Evolutionary conservation across 768 basidiomycete genomes (phyloP).

Genomic region (Lactarius sanguifluus): DNA sequence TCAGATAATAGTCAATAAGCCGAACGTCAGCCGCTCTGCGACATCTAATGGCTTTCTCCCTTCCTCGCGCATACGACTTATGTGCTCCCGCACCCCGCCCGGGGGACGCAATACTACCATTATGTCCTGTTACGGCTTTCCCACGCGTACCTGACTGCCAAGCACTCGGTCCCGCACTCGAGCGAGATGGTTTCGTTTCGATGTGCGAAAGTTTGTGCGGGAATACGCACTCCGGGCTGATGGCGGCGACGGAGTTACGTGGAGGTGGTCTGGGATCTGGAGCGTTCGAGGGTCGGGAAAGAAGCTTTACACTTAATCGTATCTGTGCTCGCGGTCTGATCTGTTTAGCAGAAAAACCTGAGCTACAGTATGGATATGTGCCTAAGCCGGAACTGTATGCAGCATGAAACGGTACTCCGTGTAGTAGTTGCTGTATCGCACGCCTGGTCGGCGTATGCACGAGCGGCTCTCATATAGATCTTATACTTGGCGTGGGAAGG

Average conservation of each 20-base stretch:
- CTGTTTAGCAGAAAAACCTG: constrained; percentile 41
- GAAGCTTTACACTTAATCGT: constrained; percentile 38
- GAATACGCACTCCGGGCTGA: constrained; percentile 51
- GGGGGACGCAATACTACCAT: too few relatives aligned
- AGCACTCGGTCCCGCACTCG: constrained; percentile 33
- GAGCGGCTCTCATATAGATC: too few relatives aligned
- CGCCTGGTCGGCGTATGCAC: too few relatives aligned
- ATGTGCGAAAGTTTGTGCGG: constrained; percentile 61
- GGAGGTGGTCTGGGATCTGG: constrained; percentile 52
- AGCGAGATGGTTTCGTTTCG: constrained; percentile 66
- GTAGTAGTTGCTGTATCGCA: background rate
- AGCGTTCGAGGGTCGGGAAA: constrained; percentile 63
- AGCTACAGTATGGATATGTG: constrained; percentile 51
- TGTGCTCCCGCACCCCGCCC: too few relatives aligned
- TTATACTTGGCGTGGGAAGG: background rate
- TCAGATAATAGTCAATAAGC: too few relatives aligned
- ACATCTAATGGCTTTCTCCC: too few relatives aligned
- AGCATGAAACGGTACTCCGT: constrained; percentile 3
- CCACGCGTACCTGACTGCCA: constrained; percentile 47
- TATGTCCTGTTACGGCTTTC: constrained; percentile 76
- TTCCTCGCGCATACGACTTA: too few relatives aligned
- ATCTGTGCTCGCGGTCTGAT: constrained; percentile 11
- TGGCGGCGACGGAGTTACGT: constrained; percentile 76
- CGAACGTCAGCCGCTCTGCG: too few relatives aligned
- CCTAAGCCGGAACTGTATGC: constrained; percentile 48